Conservation (phyloP, 345 rosid species). For the Bruguiera gymnorhiza region DNA sequence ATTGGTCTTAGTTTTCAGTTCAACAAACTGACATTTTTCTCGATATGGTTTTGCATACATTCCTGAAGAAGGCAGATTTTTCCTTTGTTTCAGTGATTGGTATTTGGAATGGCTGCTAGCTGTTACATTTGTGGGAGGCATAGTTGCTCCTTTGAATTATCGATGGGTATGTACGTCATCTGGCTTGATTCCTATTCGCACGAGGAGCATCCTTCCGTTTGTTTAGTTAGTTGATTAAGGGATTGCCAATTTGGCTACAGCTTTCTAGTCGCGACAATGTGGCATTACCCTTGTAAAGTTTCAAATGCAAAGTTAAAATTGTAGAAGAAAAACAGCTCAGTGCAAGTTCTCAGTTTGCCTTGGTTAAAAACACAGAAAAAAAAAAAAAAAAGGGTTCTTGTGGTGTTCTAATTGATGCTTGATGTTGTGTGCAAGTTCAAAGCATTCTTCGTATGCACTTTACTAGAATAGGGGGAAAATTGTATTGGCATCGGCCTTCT, state of each 20-base stretch:
- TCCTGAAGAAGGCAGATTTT: neutral
- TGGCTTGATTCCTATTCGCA: neutral
- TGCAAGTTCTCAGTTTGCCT: too few species aligned
- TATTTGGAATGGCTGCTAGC: conserved; percentile 81
- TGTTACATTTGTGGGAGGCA: conserved; percentile 70
- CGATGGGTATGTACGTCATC: conserved; percentile 60
- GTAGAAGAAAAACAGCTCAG: neutral
- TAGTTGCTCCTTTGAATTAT: conserved; percentile 79
- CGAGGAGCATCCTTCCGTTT: neutral
- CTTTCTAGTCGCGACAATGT: neutral
- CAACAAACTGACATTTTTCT: neutral
- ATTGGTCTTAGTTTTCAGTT: neutral
- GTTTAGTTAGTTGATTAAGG: neutral
- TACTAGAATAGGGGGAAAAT: neutral
- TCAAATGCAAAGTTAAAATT: neutral
- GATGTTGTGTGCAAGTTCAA: neutral
- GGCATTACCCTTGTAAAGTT: too few species aligned
- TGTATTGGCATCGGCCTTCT: neutral
- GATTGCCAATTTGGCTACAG: neutral
- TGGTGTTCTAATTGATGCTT: too few species aligned
- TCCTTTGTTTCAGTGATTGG: conserved; percentile 45
- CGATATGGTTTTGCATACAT: too few species aligned
- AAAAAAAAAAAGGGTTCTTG: too few species aligned
- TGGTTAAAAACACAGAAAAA: too few species aligned
- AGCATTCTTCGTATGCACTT: neutral